Percentiles rank a stretch among this genome's conserved stretches.
phyloP scores from a whole-genome alignment of 768 basidiomycete species.

The Dendrothele bispora region DNA sequence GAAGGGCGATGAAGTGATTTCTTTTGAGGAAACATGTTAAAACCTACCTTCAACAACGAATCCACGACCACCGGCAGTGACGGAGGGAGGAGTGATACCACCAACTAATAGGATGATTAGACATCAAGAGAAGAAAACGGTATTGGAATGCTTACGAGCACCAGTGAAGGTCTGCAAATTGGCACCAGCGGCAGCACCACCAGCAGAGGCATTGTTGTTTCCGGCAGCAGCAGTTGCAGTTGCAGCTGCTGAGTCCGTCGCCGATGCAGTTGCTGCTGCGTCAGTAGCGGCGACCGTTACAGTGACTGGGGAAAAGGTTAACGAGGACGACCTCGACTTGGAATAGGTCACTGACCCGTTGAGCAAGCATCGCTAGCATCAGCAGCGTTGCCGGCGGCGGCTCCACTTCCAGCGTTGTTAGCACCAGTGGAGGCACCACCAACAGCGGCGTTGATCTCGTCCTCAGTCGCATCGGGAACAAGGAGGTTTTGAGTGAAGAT shows the following conservation, averaged over 20 bases:
- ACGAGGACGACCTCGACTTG: not conserved
- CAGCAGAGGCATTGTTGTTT: conserved; percentile 4
- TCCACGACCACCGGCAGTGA: conserved; percentile 43
- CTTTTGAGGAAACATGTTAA: not conserved
- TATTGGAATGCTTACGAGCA: conserved; percentile 30
- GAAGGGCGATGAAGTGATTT: not conserved
- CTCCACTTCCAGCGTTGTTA: conserved; percentile 16
- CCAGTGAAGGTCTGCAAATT: conserved; percentile 57
- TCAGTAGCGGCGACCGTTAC: conserved; percentile 10
- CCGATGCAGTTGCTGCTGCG: conserved; percentile 5
- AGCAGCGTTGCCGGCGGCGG: conserved; percentile 11
- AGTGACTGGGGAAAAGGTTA: conserved; percentile 1
- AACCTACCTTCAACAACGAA: conserved; percentile 40
- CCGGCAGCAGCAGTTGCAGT: conserved; percentile 7
- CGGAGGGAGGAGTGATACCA: conserved; percentile 42
- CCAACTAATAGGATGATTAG: conserved; percentile 32
- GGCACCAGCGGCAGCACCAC: conserved; percentile 18
- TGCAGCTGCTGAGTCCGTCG: conserved; percentile 5
- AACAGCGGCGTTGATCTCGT: conserved; percentile 57
- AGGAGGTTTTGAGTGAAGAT: conserved; percentile 64
- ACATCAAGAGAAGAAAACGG: not conserved
- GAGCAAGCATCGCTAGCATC: conserved; percentile 9
- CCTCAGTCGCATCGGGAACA: conserved; percentile 54
- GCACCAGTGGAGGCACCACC: conserved; percentile 29
- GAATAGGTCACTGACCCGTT: conserved; percentile 1